phyloP scores from a whole-genome alignment of 306 rosid genomes.

The Trifolium repens region DNA sequence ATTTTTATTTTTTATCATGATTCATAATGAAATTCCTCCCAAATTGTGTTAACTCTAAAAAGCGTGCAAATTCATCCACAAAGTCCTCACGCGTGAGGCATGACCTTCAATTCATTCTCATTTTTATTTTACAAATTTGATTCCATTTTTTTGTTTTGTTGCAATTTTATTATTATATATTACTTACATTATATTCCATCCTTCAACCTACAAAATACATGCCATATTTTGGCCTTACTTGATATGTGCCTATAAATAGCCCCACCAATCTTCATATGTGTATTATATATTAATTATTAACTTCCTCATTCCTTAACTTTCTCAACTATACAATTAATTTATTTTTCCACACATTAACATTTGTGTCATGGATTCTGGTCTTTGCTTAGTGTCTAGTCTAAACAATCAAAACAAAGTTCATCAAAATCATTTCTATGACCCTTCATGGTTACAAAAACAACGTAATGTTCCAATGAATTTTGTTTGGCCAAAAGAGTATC shows the following conservation, averaged over 20 bases:
- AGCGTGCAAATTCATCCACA: background rate
- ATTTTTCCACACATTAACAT: background rate
- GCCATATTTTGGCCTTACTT: background rate
- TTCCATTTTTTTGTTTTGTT: background rate
- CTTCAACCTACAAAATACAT: slow-evolving; percentile 1
- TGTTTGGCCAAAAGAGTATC: slow-evolving; percentile 61
- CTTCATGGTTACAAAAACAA: slow-evolving; percentile 46
- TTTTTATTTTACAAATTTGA: background rate
- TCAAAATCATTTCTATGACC: slow-evolving; percentile 38
- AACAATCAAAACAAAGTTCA: slow-evolving; percentile 25
- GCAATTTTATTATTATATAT: background rate
- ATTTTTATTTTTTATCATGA: background rate
- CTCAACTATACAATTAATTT: background rate
- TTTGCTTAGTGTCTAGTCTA: slow-evolving; percentile 10
- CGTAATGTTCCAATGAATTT: slow-evolving; percentile 49
- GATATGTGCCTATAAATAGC: background rate
- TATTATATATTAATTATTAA: background rate
- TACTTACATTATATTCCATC: slow-evolving; percentile 13
- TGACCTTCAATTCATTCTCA: slow-evolving; percentile 4
- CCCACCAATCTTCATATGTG: background rate
- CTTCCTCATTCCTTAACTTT: background rate
- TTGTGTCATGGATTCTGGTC: slow-evolving; percentile 20
- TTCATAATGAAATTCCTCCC: background rate
- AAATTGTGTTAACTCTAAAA: background rate
- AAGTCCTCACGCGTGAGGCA: background rate